These are phyloP conservation scores for Chenopodium formosanum DNA, from an alignment of 148 eudicot genomes.

Conservation along the genomic window DNA sequence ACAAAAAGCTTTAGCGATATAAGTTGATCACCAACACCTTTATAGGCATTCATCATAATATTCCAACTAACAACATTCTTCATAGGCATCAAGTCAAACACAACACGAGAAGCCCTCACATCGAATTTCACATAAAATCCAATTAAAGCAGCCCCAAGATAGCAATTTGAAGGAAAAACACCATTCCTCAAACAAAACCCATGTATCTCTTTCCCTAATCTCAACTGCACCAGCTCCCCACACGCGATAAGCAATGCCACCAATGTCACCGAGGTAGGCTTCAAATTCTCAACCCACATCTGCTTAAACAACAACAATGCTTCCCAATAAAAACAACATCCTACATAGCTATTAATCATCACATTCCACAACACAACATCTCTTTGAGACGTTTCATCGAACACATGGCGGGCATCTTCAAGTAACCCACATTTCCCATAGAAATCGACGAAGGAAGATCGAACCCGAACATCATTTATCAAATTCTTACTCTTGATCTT, in stretches of 20 bases:
- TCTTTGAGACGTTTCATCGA: constrained; percentile 43
- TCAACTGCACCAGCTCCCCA: constrained; percentile 38
- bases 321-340: constrained; percentile 35
- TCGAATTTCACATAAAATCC: constrained; percentile 46
- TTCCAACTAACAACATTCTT: constrained; percentile 49
- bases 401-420: constrained; percentile 39
- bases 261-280: constrained; percentile 42
- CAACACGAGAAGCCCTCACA: constrained; percentile 25
- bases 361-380: constrained; percentile 62
- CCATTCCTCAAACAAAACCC: constrained; percentile 57
- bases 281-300: constrained; percentile 40
- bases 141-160: constrained; percentile 46
- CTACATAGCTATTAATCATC: constrained; percentile 53
- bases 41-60: constrained; percentile 43
- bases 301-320: constrained; percentile 33
- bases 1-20: constrained; percentile 37
- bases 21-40: constrained; percentile 29
- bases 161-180: constrained; percentile 33
- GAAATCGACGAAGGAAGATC: constrained; percentile 46
- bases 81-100: constrained; percentile 39
- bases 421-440: constrained; percentile 50
- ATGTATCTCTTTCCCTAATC: constrained; percentile 48
- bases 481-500: constrained; percentile 17
- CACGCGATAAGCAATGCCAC: constrained; percentile 47
- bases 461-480: constrained; percentile 37